Conservation (phyloP, 371 early-diverging fungal species). For the Apophysomyces sp. region DNA sequence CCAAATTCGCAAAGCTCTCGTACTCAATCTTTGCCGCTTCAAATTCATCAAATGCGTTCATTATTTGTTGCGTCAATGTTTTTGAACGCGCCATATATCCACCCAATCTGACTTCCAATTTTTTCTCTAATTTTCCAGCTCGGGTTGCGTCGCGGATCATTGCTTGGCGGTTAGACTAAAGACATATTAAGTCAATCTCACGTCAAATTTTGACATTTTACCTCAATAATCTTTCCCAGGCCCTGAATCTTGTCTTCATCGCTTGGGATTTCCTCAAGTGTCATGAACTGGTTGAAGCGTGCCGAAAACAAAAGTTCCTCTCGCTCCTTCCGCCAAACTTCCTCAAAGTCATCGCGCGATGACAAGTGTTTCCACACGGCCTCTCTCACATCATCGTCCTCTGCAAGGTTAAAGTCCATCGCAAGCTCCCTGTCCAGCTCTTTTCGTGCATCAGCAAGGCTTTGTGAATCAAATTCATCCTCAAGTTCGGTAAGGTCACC, state of each 20-base stretch:
- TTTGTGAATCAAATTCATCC: slow-evolving; percentile 48
- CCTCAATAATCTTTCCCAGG: slow-evolving; percentile 43
- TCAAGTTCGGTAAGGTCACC: slow-evolving; percentile 41
- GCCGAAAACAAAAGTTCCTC: slow-evolving; percentile 43
- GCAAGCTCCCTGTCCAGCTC: slow-evolving; percentile 42
- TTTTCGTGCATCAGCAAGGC: slow-evolving; percentile 40
- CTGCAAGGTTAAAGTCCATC: slow-evolving; percentile 15
- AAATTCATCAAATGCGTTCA: slow-evolving; percentile 59
- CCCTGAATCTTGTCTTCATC: slow-evolving; percentile 44
- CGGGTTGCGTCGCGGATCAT: slow-evolving; percentile 79
- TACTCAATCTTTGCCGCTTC: slow-evolving; percentile 67
- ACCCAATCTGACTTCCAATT: slow-evolving; percentile 75
- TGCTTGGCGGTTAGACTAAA: slow-evolving; percentile 57
- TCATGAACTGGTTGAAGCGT: slow-evolving; percentile 41
- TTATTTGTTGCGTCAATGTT: slow-evolving; percentile 58
- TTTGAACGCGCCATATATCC: slow-evolving; percentile 75
- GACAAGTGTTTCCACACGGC: slow-evolving; percentile 39
- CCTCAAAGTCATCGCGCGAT: slow-evolving; percentile 35
- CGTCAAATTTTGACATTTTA: no score
- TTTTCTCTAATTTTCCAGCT: slow-evolving; percentile 87
- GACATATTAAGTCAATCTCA: not conserved
- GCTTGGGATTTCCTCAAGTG: slow-evolving; percentile 34
- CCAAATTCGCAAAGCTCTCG: slow-evolving; percentile 59
- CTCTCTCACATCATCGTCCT: slow-evolving; percentile 26
- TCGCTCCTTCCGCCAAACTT: slow-evolving; percentile 37